A percentile compares a stretch with the other conserved stretches of the same genome.
phyloP scores from a whole-genome alignment of 2,329 filamentous ascomycete genomes.

The Diaporthe citri region DNA sequence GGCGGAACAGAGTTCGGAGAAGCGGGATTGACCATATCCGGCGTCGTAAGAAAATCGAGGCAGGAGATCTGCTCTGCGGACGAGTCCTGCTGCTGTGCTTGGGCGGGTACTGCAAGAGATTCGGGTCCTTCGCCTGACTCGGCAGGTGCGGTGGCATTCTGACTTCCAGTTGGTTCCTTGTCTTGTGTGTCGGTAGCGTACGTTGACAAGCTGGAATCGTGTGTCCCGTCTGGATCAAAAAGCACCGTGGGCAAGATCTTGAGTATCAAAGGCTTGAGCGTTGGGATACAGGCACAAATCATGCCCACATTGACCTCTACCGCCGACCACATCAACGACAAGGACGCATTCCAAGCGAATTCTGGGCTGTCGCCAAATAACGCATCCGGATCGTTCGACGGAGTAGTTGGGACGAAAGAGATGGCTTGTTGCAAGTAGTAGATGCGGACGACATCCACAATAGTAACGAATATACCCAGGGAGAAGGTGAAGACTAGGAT shows the following conservation, averaged over 20 bases:
- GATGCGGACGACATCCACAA: constrained; percentile 90
- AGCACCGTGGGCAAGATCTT: constrained; percentile 70
- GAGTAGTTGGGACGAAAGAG: constrained; percentile 53
- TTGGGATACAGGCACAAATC: constrained; percentile 92
- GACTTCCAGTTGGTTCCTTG: constrained; percentile 4
- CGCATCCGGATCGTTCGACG: constrained; percentile 53
- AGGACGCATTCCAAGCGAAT: constrained; percentile 80
- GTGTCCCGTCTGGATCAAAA: constrained; percentile 62
- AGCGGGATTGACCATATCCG: constrained; percentile 47
- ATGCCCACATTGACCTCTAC: constrained; percentile 93
- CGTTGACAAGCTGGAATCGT: constrained; percentile 47
- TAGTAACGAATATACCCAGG: constrained; percentile 86
- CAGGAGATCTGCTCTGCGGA: constrained; percentile 48
- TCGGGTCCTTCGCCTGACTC: constrained; percentile 1
- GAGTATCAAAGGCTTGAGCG: constrained; percentile 86
- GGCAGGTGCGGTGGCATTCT: constrained; percentile 21
- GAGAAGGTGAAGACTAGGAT: constrained; percentile 89
- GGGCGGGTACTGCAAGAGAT: not conserved
- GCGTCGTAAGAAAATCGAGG: constrained; percentile 62
- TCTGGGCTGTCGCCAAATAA: constrained; percentile 66
- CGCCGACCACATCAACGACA: constrained; percentile 93
- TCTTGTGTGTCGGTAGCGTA: constrained; percentile 44
- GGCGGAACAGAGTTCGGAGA: not conserved
- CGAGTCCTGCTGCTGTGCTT: constrained; percentile 1
- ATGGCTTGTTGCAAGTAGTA: constrained; percentile 87